Evolutionary conservation across 2,329 filamentous ascomycete genomes (phyloP).

Genomic region (Trichoderma pleuroti): DNA sequence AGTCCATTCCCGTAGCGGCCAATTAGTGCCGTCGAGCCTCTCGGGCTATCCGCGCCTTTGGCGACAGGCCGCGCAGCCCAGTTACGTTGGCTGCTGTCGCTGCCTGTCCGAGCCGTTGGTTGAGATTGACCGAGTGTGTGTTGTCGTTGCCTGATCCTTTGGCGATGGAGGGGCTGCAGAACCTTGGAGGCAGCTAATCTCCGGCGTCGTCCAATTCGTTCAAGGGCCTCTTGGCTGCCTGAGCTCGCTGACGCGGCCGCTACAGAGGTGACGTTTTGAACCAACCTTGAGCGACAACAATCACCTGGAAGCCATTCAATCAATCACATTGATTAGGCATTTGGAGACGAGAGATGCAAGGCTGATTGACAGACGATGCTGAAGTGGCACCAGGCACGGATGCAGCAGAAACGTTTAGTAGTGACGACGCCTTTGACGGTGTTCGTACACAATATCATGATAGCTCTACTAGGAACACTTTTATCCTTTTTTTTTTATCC

Average conservation of each 20-base stretch:
- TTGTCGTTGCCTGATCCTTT: not conserved
- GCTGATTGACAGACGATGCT: not conserved
- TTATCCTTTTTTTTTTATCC: not conserved
- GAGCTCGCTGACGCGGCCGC: conserved; percentile 6
- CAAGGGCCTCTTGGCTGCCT: not conserved
- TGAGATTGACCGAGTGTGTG: not conserved
- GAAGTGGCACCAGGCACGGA: not conserved
- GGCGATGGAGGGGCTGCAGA: not conserved
- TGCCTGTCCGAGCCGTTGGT: not conserved
- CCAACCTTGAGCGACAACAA: not conserved
- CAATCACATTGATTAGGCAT: not conserved
- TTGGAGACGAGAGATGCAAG: not conserved
- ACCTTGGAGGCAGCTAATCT: not conserved
- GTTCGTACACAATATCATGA: not conserved
- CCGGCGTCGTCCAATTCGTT: not conserved
- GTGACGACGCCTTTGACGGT: not conserved
- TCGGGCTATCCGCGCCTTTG: not conserved
- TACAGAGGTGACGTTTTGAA: not conserved
- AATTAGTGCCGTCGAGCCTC: not conserved
- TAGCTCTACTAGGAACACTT: not conserved
- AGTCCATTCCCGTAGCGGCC: not conserved
- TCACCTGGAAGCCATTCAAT: not conserved
- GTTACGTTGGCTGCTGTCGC: conserved; percentile 9
- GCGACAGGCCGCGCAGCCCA: not conserved
- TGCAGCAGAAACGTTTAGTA: not conserved